Evolutionary conservation across 306 rosid species (phyloP), one percentile per base, ranked within the genome.

Genomic region (Prunus mume): DNA sequence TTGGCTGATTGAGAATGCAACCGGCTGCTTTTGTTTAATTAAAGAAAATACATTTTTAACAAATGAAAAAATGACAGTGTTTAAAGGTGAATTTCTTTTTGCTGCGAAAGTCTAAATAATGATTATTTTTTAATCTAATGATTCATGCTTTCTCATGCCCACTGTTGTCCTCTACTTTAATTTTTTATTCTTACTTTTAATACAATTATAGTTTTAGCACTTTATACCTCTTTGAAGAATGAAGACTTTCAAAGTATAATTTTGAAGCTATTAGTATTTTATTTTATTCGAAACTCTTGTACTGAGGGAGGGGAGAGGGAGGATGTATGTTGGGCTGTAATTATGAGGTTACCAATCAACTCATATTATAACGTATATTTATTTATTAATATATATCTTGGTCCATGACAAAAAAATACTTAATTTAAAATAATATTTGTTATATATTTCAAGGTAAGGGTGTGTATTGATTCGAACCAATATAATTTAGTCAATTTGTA

Each of bases 21-120:
- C 73, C 57, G 28, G 12, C 14, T 49, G 52, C 65, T 25, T 49
- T 41, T 85, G 34, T 73, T 27, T 55, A 54, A 19, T 60, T 60
- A 22, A 25, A 51, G 1, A 11, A 9, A 50, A 38, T 38, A 38
- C 43, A 45, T 12, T 34, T 34, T n/a, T 28, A 10, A 22, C 27
- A 52, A 12, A 1, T n/a, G 28, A 24, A 18, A 11, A 34, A 34
- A 34, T 5, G 8, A 22, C 61, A 72, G 51, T 62, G 60, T 38
- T 49, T 56, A 89, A 87, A 80, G 88, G 57, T 14, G 38, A 68
- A 62, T 28, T 32, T 79, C 90, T 87, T 87, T 88, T 60, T 57
- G 60, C 20, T 68, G 77, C 79, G 75, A 80, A 80, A 71, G 76
- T 71, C 80, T 72, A 5, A 49, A 61, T 56, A 83, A 81, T 80